A percentile compares a stretch with the other conserved stretches of the same genome.
Conservation (phyloP, 2,329 filamentous ascomycete genomes). For the Arthrobotrys musiformis region DNA sequence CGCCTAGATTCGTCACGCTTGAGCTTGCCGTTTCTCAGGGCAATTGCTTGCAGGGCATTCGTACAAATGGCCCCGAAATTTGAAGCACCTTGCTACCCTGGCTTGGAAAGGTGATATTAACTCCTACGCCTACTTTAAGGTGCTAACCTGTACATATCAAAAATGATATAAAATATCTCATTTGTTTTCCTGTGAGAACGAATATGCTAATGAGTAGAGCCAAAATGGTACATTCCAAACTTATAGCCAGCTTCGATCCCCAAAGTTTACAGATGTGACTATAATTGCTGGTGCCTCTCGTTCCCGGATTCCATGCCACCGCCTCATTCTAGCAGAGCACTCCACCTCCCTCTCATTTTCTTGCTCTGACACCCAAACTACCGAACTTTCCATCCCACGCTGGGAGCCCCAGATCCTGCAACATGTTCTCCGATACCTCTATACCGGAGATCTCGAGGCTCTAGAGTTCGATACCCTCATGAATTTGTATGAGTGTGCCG, state of each 20-base stretch:
- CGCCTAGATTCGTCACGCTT: too few relatives aligned
- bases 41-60: too few relatives aligned
- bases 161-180: too few relatives aligned
- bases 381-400: slow-evolving; percentile 21
- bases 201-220: too few relatives aligned
- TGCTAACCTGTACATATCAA: too few relatives aligned
- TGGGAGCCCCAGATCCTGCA: slow-evolving; percentile 33
- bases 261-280: slow-evolving; percentile 30
- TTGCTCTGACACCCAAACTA: slow-evolving; percentile 23
- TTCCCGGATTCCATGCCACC: slow-evolving; percentile 21
- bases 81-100: slow-evolving; percentile 5
- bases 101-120: slow-evolving; percentile 24
- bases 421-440: slow-evolving; percentile 26
- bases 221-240: not conserved
- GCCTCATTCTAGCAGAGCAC: slow-evolving; percentile 35
- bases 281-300: slow-evolving; percentile 27
- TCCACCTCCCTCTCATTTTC: not conserved
- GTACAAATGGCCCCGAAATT: slow-evolving; percentile 23
- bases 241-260: slow-evolving; percentile 23
- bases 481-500: slow-evolving; percentile 31
- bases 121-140: not conserved
- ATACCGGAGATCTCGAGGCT: not conserved
- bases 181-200: not conserved
- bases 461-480: slow-evolving; percentile 36
- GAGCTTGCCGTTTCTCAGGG: too few relatives aligned